Evolutionary conservation across 495 filamentous ascomycete genomes (phyloP).

Genomic region (Penicillium alfredii): DNA sequence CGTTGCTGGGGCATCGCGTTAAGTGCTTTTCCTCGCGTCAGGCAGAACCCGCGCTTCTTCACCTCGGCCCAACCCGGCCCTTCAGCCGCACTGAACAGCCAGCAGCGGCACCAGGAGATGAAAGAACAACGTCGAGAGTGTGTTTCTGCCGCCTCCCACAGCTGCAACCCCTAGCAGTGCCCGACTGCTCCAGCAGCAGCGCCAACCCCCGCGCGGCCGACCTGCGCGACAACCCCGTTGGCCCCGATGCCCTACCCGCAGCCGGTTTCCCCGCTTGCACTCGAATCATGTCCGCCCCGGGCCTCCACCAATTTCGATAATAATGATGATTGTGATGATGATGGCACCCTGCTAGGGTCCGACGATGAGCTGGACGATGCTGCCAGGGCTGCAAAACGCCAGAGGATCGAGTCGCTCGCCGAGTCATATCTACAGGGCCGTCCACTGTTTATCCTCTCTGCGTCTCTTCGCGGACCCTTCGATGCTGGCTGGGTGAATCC

Average conservation of each 20-base stretch:
- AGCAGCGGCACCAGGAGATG: too few relatives aligned
- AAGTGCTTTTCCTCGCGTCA: too few relatives aligned
- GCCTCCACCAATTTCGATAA: too few relatives aligned
- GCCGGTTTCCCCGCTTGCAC: conserved; percentile 33
- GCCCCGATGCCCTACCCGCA: conserved; percentile 35
- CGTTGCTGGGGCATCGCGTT: too few relatives aligned
- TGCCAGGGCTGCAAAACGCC: conserved; percentile 43
- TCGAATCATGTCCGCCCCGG: conserved; percentile 44
- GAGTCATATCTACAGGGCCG: conserved; percentile 53
- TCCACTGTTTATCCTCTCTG: conserved; percentile 54
- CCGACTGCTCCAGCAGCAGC: conserved; percentile 18
- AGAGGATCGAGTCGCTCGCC: conserved; percentile 53
- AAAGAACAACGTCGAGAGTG: too few relatives aligned
- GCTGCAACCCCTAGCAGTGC: too few relatives aligned
- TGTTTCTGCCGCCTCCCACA: too few relatives aligned
- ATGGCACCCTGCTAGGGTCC: conserved; percentile 48
- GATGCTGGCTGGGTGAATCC: conserved; percentile 60
- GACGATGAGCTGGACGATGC: conserved; percentile 52
- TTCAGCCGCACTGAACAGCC: too few relatives aligned
- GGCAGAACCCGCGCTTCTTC: too few relatives aligned
- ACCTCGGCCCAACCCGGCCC: too few relatives aligned
- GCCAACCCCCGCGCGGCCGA: conserved; percentile 7
- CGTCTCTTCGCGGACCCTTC: conserved; percentile 58
- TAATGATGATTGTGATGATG: conserved; percentile 23
- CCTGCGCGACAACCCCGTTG: conserved; percentile 10